Evolutionary conservation across 331 rosid species (phyloP), one percentile per base, ranked within the genome.

Genomic region (Quercus tomentella): DNA sequence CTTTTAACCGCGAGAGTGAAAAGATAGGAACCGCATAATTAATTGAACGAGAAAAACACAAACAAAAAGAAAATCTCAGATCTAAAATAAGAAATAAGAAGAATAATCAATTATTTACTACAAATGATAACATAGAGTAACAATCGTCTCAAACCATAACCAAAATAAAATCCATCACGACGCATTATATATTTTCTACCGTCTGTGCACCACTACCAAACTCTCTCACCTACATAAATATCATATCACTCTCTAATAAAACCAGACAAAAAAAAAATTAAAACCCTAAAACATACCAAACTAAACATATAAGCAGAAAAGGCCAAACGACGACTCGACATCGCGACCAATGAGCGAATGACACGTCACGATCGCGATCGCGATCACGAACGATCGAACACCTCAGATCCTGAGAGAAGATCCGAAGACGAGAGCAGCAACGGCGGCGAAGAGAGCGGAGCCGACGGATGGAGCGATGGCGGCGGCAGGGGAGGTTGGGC

Each of bases 381-480:
- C 4, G 0, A 33, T 33, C 21, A 1, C 5, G 58, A 37, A 1
- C 31, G 4, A 45, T 0, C 15, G 17, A 65, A 0, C 11, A 7
- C 22, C 82, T 95, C 88, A 93, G 77, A 76, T 88, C 88, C 88
- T 79, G 75, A 83, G 84, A 17, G 88, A 81, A 85, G 97, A 90
- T 68, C 99, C 97, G 73, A 92, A 84, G 63, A 81, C 80, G 18
- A 93, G 87, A 88, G 97, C 92, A 0, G 66, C 81, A 5, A 78
- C 74, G 8, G 90, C 87, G 63, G 92, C 84, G 41, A 84, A 2
- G 63, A 69, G 51, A 17, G 83, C 96, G 1, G 88, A 76, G 15
- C 30, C 83, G 56, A 93, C 33, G 0, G 97, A 90, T 2, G 98
- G 99, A 0, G 90, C 86, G 28, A 84, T 43, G 4, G 81, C 76